Conservation (phyloP, 129 eudicot species). For the Saposhnikovia divaricata region DNA sequence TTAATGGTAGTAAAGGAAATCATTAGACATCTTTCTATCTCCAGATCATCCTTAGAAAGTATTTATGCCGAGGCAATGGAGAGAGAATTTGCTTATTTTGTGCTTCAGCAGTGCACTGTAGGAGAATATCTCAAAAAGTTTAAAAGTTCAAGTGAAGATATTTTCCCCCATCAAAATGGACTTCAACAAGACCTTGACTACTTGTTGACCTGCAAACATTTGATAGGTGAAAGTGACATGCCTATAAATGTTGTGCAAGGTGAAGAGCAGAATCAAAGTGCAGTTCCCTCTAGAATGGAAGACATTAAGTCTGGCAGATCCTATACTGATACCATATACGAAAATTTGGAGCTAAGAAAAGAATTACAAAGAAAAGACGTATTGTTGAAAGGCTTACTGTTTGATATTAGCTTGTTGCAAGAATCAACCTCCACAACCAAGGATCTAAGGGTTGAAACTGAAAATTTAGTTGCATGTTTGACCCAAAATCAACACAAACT, state of each 20-base stretch:
- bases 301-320: constrained; percentile 18
- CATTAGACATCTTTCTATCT: constrained; percentile 24
- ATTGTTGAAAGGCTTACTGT: constrained; percentile 61
- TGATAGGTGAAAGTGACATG: constrained; percentile 6
- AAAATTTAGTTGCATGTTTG: constrained; percentile 39
- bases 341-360: constrained; percentile 41
- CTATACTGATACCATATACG: constrained; percentile 19
- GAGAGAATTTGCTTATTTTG: constrained; percentile 37
- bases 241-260: constrained; percentile 10
- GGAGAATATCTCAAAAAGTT: constrained; percentile 24
- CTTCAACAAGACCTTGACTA: constrained; percentile 17
- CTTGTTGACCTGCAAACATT: constrained; percentile 10
- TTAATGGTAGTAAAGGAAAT: constrained; percentile 32
- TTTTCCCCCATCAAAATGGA: constrained; percentile 10
- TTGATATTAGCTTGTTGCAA: constrained; percentile 79
- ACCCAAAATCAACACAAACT: constrained; percentile 46
- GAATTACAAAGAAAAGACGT: constrained; percentile 50
- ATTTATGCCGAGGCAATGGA: constrained; percentile 40
- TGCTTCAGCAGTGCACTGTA: constrained; percentile 44
- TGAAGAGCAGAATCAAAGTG: constrained; percentile 21
- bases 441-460: constrained; percentile 67
- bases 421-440: constrained; percentile 64
- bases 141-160: constrained; percentile 9
- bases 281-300: constrained; percentile 20
- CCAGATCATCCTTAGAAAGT: constrained; percentile 46